These are phyloP conservation scores for Verticillium nonalfalfae DNA, from an alignment of 2,329 filamentous ascomycete genomes.

Conservation along the genomic window DNA sequence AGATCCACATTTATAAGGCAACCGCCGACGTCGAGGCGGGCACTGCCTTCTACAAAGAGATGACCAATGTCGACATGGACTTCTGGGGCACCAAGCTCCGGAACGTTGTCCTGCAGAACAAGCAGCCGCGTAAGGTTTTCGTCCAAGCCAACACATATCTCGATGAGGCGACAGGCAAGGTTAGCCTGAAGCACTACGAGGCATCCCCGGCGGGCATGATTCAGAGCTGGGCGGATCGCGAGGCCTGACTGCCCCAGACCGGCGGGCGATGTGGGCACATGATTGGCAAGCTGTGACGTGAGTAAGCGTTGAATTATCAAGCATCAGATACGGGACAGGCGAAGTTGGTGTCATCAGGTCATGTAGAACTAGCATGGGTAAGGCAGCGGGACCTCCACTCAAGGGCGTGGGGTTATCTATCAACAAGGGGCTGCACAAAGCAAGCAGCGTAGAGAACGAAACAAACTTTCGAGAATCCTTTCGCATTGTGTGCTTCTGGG, in stretches of 20 bases:
- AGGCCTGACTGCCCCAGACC: constrained; percentile 14
- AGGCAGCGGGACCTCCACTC: background rate
- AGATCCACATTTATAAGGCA: constrained; percentile 86
- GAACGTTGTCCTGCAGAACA: constrained; percentile 67
- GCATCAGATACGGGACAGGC: background rate
- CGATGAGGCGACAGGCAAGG: constrained; percentile 60
- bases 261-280: background rate
- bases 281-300: background rate
- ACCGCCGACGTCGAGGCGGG: constrained; percentile 78
- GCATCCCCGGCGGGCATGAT: constrained; percentile 75
- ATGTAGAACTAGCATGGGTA: background rate
- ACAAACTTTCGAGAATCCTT: background rate
- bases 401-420: background rate
- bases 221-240: constrained; percentile 68
- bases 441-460: background rate
- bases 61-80: constrained; percentile 73
- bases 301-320: background rate
- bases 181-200: constrained; percentile 80
- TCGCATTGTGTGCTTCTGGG: background rate
- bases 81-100: constrained; percentile 81
- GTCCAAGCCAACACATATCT: constrained; percentile 87
- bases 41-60: constrained; percentile 73
- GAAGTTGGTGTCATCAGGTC: background rate
- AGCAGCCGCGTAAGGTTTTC: constrained; percentile 84
- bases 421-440: background rate